These are phyloP conservation scores for Hymenoscyphus occultus DNA, from an alignment of 2,329 filamentous ascomycete species.

Conservation along the genomic window DNA sequence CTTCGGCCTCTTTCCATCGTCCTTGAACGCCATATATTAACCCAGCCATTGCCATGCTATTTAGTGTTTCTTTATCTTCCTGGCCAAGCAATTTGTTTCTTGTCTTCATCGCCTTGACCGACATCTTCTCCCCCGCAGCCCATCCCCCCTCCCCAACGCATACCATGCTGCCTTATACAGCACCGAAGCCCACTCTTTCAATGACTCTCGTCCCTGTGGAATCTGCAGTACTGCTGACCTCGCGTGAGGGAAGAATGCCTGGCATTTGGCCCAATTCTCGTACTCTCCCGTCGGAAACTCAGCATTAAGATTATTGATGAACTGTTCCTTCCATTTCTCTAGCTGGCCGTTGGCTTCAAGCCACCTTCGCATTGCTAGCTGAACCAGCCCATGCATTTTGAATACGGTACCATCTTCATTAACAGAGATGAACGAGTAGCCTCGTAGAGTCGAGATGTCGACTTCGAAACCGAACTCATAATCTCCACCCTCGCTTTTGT, in stretches of 20 bases:
- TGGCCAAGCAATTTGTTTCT: conserved; percentile 19
- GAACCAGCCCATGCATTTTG: conserved; percentile 45
- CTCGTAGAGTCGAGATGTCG: conserved; percentile 37
- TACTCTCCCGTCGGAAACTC: conserved; percentile 24
- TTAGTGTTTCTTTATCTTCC: conserved; percentile 23
- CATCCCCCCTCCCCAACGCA: conserved; percentile 18
- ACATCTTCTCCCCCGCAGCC: conserved; percentile 17
- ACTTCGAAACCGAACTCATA: too few species aligned
- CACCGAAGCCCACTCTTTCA: conserved; percentile 26
- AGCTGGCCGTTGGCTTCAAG: conserved; percentile 30
- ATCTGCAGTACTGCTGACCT: conserved; percentile 19
- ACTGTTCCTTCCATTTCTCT: conserved; percentile 35
- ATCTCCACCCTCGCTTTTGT: too few species aligned
- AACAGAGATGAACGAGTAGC: conserved; percentile 39
- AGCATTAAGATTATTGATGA: conserved; percentile 31
- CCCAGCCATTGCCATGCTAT: conserved; percentile 19
- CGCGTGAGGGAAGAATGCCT: conserved; percentile 26
- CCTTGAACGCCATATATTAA: conserved; percentile 15
- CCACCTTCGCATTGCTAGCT: conserved; percentile 40
- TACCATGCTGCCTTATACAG: conserved; percentile 27
- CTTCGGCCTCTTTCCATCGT: conserved; percentile 13
- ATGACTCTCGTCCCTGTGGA: conserved; percentile 18
- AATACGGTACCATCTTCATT: conserved; percentile 31
- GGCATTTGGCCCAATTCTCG: conserved; percentile 27
- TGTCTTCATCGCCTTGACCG: conserved; percentile 20